phyloP scores from a whole-genome alignment of 2,329 filamentous ascomycete genomes.

The Alternaria conjuncta region DNA sequence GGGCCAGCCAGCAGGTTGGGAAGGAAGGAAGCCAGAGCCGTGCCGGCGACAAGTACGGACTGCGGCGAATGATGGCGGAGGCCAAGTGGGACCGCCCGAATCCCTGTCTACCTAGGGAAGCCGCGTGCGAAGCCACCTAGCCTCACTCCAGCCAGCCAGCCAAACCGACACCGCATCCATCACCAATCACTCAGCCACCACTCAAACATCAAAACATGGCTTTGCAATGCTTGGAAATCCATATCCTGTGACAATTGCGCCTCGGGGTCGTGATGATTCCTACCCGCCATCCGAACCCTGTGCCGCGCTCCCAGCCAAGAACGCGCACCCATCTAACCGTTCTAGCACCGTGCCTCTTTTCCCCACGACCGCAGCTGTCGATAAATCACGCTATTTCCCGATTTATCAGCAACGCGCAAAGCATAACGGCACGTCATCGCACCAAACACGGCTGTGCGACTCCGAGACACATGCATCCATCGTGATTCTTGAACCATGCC shows the following conservation, averaged over 20 bases:
- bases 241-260: neutral
- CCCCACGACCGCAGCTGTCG: slow-evolving; percentile 21
- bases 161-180: neutral
- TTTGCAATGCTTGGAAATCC: neutral
- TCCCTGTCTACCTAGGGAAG: slow-evolving; percentile 4
- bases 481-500: neutral
- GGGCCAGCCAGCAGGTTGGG: slow-evolving; percentile 13
- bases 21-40: slow-evolving; percentile 25
- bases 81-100: slow-evolving; percentile 20
- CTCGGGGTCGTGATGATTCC: neutral
- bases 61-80: slow-evolving; percentile 32
- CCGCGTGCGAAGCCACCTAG: slow-evolving; percentile 6
- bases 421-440: slow-evolving; percentile 22
- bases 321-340: neutral
- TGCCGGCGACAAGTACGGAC: slow-evolving; percentile 18
- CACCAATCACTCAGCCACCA: neutral
- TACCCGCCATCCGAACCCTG: neutral
- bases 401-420: slow-evolving; percentile 39
- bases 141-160: neutral
- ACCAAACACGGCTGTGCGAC: neutral
- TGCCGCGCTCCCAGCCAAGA: neutral
- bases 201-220: neutral
- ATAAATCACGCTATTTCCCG: slow-evolving; percentile 9
- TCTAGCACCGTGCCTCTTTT: slow-evolving; percentile 12
- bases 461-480: neutral